Conservation (phyloP, 495 filamentous ascomycete genomes). For the Schizothecium vesticola region DNA sequence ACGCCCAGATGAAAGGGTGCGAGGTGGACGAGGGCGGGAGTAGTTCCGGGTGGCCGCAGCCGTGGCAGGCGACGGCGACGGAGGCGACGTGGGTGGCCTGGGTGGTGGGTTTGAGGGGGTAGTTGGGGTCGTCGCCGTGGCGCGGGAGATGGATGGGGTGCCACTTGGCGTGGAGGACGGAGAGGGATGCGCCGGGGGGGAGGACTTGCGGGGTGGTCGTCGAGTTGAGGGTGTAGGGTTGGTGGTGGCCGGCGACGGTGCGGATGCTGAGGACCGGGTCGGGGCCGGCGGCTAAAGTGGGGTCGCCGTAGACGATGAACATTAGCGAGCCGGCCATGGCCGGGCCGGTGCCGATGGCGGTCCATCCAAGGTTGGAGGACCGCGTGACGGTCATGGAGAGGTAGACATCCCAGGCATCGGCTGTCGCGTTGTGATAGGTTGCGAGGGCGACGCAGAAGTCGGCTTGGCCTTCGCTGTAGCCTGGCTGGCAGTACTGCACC, state of each 20-base stretch:
- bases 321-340: constrained; percentile 27
- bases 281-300: neutral
- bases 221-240: constrained; percentile 12
- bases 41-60: constrained; percentile 14
- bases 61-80: constrained; percentile 21
- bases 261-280: constrained; percentile 26
- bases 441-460: constrained; percentile 26
- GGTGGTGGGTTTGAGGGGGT: neutral
- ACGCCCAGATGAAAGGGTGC: constrained; percentile 31
- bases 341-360: constrained; percentile 26
- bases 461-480: constrained; percentile 10
- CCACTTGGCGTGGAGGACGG: constrained; percentile 8
- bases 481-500: constrained; percentile 27
- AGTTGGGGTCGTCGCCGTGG: constrained; percentile 10
- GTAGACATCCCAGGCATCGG: constrained; percentile 19
- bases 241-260: constrained; percentile 23
- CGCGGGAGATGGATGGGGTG: neutral
- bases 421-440: constrained; percentile 19
- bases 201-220: neutral
- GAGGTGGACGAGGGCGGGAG: constrained; percentile 8
- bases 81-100: constrained; percentile 11
- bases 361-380: constrained; percentile 21
- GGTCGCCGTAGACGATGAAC: constrained; percentile 31
- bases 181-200: neutral
- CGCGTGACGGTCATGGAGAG: constrained; percentile 18